phyloP scores from a whole-genome alignment of 1,139 yeast genomes.

The Sugiyamaella paludigena region DNA sequence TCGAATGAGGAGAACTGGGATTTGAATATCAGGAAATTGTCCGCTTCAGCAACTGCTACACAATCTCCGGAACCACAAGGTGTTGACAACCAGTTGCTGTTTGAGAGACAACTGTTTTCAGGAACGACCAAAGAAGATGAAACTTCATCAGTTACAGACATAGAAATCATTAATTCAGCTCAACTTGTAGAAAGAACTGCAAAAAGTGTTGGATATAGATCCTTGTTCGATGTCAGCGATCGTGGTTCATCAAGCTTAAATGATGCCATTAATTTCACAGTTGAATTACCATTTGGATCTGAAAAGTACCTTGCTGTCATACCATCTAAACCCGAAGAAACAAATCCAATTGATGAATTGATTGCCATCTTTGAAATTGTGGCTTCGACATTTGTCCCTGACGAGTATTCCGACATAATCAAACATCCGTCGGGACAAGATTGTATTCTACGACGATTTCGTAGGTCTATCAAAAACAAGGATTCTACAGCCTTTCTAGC shows the following conservation, averaged over 20 bases:
- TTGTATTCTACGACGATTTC: constrained; percentile 47
- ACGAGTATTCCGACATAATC: constrained; percentile 41
- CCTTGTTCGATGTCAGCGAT: constrained; percentile 16
- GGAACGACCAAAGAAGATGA: background rate
- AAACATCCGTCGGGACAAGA: constrained; percentile 42
- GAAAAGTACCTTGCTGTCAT: constrained; percentile 24
- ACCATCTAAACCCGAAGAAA: constrained; percentile 44
- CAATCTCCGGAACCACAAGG: constrained; percentile 6
- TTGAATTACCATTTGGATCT: constrained; percentile 27
- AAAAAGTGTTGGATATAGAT: constrained; percentile 10
- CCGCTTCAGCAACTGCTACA: constrained; percentile 9
- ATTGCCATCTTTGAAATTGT: constrained; percentile 56
- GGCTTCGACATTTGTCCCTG: constrained; percentile 47
- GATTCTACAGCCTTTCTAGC: constrained; percentile 38
- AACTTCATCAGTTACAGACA: background rate
- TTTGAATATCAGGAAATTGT: constrained; percentile 15
- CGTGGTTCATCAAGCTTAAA: too few species aligned
- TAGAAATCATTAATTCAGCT: constrained; percentile 3
- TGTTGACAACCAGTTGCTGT: background rate
- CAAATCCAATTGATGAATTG: constrained; percentile 72
- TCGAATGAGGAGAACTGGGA: constrained; percentile 24
- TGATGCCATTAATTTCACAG: background rate
- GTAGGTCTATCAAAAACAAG: constrained; percentile 42
- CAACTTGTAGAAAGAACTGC: background rate
- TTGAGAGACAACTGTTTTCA: constrained; percentile 2